Conservation (phyloP, 768 basidiomycete genomes). For the Hemileccinum rubropunctum region DNA sequence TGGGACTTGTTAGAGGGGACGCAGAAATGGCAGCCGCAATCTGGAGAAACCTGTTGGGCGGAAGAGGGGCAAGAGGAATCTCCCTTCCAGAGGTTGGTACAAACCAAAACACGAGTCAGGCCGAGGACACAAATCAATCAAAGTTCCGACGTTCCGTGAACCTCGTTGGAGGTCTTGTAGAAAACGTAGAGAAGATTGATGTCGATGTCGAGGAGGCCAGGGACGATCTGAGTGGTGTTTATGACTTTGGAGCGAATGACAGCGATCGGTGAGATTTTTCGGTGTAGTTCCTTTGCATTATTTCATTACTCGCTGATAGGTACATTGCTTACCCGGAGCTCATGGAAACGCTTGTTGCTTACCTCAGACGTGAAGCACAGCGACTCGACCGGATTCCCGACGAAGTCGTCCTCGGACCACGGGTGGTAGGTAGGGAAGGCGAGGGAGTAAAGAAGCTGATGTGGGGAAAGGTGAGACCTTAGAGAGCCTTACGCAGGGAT, state of each 20-base stretch:
- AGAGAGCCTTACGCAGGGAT: neutral
- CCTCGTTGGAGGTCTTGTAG: conserved; percentile 63
- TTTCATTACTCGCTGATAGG: conserved; percentile 34
- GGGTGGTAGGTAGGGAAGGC: conserved; percentile 31
- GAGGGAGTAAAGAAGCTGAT: conserved; percentile 29
- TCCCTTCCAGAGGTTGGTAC: conserved; percentile 27
- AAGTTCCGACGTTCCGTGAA: conserved; percentile 64
- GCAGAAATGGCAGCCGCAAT: conserved; percentile 81
- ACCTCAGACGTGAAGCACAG: conserved; percentile 68
- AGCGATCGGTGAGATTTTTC: conserved; percentile 29
- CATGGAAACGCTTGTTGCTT: conserved; percentile 67
- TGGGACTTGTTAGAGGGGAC: conserved; percentile 74
- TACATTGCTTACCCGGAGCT: conserved; percentile 74
- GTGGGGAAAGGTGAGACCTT: conserved; percentile 28
- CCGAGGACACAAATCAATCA: neutral
- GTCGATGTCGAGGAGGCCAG: conserved; percentile 54
- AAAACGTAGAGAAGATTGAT: conserved; percentile 56
- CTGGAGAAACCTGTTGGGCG: conserved; percentile 91
- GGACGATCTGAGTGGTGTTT: conserved; percentile 71
- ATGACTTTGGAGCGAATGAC: conserved; percentile 61
- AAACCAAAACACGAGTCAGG: conserved; percentile 3
- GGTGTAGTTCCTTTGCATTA: neutral
- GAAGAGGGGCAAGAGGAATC: conserved; percentile 75
- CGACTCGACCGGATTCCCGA: conserved; percentile 61
- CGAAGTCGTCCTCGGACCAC: conserved; percentile 33